phyloP scores from a whole-genome alignment of 2,329 filamentous ascomycete genomes.

The Stemphylium vesicarium region DNA sequence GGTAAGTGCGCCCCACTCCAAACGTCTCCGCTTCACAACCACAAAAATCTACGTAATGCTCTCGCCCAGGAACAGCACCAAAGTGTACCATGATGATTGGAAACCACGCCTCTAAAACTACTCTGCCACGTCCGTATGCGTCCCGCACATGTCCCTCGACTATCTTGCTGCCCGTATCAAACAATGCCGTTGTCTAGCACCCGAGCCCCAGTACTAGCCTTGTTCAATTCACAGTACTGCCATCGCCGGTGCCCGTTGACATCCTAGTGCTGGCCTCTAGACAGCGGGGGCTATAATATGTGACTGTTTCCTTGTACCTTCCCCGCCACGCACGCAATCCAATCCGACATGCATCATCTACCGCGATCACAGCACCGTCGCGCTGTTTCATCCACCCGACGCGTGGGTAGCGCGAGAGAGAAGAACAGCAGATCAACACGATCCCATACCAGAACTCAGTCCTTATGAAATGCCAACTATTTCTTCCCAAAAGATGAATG shows the following conservation, averaged over 20 bases:
- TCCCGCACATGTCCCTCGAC: background rate
- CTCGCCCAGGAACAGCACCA: background rate
- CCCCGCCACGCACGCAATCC: background rate
- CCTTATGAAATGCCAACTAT: background rate
- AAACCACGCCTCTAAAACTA: background rate
- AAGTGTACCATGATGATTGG: background rate
- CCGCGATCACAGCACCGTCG: background rate
- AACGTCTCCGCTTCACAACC: conserved; percentile 1
- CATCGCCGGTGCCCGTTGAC: background rate
- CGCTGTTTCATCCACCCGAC: background rate
- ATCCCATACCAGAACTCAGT: no score
- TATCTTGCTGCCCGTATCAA: background rate
- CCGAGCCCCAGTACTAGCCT: background rate
- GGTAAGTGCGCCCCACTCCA: conserved; percentile 17
- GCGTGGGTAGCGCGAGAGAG: background rate
- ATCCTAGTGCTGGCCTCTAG: background rate
- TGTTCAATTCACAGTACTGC: background rate
- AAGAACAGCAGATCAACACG: background rate
- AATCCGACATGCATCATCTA: background rate
- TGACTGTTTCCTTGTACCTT: background rate
- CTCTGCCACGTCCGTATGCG: background rate
- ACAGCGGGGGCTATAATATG: background rate
- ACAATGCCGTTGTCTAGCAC: background rate
- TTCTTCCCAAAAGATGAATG: background rate
- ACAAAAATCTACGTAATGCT: background rate